These are phyloP conservation scores for Ceratocystis alfenasii DNA, from an alignment of 2,329 filamentous ascomycete species.

Conservation along the genomic window DNA sequence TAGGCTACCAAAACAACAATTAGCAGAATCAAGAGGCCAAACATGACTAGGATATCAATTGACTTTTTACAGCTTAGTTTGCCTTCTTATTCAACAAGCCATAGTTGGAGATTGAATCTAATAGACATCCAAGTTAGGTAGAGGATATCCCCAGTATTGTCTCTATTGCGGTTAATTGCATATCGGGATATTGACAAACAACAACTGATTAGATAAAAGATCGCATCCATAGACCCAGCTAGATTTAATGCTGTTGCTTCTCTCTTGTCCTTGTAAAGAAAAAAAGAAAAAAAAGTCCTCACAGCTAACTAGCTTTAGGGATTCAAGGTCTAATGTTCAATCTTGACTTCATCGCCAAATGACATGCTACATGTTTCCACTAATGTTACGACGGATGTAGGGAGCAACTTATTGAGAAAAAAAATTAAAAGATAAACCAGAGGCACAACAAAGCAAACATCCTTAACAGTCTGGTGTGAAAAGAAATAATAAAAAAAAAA, in stretches of 20 bases:
- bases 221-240: no score
- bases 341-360: neutral
- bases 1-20: neutral
- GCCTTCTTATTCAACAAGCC: no score
- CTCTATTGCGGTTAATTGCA: neutral
- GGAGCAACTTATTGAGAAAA: neutral
- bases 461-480: neutral
- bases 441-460: neutral
- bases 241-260: no score
- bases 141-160: no score
- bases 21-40: neutral
- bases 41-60: no score
- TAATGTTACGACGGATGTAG: no score
- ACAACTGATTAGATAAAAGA: no score
- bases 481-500: conserved; percentile 10
- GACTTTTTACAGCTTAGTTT: no score
- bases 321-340: no score
- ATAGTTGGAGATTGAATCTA: neutral
- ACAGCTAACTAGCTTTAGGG: no score
- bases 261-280: no score
- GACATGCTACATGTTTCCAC: neutral
- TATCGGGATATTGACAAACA: neutral
- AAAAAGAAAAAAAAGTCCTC: no score
- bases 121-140: neutral
- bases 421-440: neutral